Evolutionary conservation across 148 eudicot genomes (phyloP), one percentile per base, ranked within the genome.

Genomic region (Fagopyrum esculentum): DNA sequence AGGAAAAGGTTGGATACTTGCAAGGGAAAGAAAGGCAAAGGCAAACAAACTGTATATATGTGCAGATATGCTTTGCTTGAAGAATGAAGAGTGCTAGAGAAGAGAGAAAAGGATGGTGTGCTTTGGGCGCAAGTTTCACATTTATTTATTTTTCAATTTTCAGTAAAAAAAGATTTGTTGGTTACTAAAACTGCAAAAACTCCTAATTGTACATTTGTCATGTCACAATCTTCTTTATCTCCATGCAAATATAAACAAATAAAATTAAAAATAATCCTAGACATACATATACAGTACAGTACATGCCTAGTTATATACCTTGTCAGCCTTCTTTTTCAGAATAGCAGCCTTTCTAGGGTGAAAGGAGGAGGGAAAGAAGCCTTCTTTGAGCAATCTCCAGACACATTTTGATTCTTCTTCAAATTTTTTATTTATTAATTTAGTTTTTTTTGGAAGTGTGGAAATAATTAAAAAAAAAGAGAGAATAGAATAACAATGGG

Each of bases 1-100:
- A 93, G 96, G 75, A 82, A 90, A 79, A 88, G 87, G 55, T 78
- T 75, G 84, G 85, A 88, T 84, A 78, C 93, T 88, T 83, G 83
- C 91, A 75, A 88, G 87, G 84, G 86, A 88, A 86, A 85, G 82
- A 66, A 77, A 79, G n/a, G 3, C 73, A 9, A 13, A 71, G 73
- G 49, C 73, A 69, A 44, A 60, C 68, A 29, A 26, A 61, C 30
- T 57, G 64, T 57, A 69, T 19, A n/a, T 10, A 5, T 43, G 50
- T 30, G 46, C 16, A 78, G 73, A 83, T 83, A 88, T 87, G 88
- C 94, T 86, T 86, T 90, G 83, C 94, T 90, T 87, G 78, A 54
- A 76, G 13, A 76, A 64, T 45, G 46, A 69, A 76, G 13, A 76
- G 72, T 55, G 46, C 30, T 46, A 77, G 57, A 54, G 17, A 44